Percentiles rank a stretch among this genome's conserved stretches.
These are phyloP conservation scores for Zygosaccharomyces sapae DNA, from an alignment of 1,139 yeast species.

Conservation along the genomic window DNA sequence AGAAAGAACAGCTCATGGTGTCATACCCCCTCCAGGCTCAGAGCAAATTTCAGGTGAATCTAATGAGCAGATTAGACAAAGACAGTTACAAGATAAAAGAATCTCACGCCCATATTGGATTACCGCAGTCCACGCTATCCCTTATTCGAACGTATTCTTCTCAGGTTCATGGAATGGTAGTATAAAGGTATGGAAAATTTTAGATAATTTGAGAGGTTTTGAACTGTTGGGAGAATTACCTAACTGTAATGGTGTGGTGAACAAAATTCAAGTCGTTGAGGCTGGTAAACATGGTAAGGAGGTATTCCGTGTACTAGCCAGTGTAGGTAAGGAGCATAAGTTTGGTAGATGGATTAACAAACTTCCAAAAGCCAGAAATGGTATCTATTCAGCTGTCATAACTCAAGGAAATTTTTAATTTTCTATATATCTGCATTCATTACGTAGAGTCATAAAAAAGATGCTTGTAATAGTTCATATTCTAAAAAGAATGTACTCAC, in stretches of 20 bases:
- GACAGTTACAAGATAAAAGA: constrained; percentile 54
- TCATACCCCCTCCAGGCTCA: constrained; percentile 49
- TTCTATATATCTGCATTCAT: constrained; percentile 1
- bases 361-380: constrained; percentile 46
- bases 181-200: constrained; percentile 71
- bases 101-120: constrained; percentile 74
- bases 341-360: constrained; percentile 73
- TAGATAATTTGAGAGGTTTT: constrained; percentile 60
- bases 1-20: constrained; percentile 72
- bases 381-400: constrained; percentile 46
- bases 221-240: constrained; percentile 50
- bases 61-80: constrained; percentile 39
- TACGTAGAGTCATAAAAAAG: constrained; percentile 6
- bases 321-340: constrained; percentile 78
- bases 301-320: constrained; percentile 56
- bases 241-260: constrained; percentile 70
- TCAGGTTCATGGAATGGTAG: constrained; percentile 87
- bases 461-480: constrained; percentile 1
- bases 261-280: constrained; percentile 64
- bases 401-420: constrained; percentile 28
- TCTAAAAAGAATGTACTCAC: neutral
- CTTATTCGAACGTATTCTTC: constrained; percentile 79
- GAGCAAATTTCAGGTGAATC: constrained; percentile 67
- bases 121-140: constrained; percentile 78
- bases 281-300: constrained; percentile 45